Evolutionary conservation across 2,329 filamentous ascomycete species (phyloP), one percentile per base, ranked within the genome.

Genomic region (Cercospora zeina): DNA sequence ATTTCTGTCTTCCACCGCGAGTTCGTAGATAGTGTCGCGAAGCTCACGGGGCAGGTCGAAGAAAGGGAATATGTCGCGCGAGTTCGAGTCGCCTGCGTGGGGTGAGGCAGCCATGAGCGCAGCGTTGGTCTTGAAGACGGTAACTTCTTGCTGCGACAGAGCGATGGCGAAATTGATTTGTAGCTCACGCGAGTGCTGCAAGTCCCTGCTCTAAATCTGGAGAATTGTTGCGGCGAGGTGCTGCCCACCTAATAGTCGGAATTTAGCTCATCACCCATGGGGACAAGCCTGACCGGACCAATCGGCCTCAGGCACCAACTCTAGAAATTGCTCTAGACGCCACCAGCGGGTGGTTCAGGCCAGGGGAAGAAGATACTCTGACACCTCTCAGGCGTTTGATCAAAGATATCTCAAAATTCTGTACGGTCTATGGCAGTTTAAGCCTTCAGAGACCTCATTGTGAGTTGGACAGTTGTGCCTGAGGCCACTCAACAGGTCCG

Each of bases 21-120:
- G 16, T 21, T 54, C 47, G 37, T 65, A 68, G 6, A 68, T 61
- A 24, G 58, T 37, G 31, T 67, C 61, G 21, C 65, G 55, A 2
- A 67, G 39, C 33, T 68, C 67, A 3, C 7, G 59, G 16, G 63
- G 55, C 2, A 68, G 47, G 8, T 54, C 54, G 51, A 68, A 63
- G 58, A 66, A 63, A 7, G 36, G 37, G 36, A 67, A 66, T 59
- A 67, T 50, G 24, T 80, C 19, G 49, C 31, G 47, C 36, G 24
- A 14, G 47, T 16, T 54, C 34, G 14, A 36, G 14, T 24, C 9
- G 3, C 14, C 34, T 34, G 2, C 33, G 33, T n/a, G n/a, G n/a
- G 24, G 54, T 21, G 49, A 34, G 27, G n/a, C 30, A 34, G 49
- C 30, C 49, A 53, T 53, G 1, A 11, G 11, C 3, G 5, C 3